Conservation (phyloP, 768 basidiomycete species). For the Russula virescens region DNA sequence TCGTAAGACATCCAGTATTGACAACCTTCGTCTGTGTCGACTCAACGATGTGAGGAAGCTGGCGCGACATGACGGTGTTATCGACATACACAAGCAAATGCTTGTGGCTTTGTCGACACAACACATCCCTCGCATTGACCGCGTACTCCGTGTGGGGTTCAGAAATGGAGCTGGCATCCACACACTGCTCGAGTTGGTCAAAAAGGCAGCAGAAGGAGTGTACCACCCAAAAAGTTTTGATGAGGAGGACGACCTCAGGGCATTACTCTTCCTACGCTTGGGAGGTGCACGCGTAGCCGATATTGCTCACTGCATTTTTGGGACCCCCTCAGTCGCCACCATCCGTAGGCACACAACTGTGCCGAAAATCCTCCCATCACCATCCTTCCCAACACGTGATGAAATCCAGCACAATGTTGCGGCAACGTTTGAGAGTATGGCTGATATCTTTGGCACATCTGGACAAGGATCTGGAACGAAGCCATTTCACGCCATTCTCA, state of each 20-base stretch:
- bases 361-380: not conserved
- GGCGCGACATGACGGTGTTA: not conserved
- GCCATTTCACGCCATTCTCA: not conserved
- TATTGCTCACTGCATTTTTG: not conserved
- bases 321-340: not conserved
- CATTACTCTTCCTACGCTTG: not conserved
- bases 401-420: not conserved
- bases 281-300: not conserved
- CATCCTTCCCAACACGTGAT: not conserved
- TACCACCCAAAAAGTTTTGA: slow-evolving; percentile 7
- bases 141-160: not conserved
- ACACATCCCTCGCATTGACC: not conserved
- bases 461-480: no score
- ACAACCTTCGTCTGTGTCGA: not conserved
- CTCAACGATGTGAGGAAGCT: not conserved
- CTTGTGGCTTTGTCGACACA: not conserved
- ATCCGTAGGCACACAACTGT: not conserved
- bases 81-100: not conserved
- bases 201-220: not conserved
- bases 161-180: not conserved
- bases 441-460: not conserved
- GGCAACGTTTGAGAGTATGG: not conserved
- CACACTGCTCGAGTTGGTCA: not conserved
- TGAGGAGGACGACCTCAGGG: not conserved
- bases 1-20: not conserved